phyloP scores from a whole-genome alignment of 768 basidiomycete genomes.

The Leucocoprinus sp. region DNA sequence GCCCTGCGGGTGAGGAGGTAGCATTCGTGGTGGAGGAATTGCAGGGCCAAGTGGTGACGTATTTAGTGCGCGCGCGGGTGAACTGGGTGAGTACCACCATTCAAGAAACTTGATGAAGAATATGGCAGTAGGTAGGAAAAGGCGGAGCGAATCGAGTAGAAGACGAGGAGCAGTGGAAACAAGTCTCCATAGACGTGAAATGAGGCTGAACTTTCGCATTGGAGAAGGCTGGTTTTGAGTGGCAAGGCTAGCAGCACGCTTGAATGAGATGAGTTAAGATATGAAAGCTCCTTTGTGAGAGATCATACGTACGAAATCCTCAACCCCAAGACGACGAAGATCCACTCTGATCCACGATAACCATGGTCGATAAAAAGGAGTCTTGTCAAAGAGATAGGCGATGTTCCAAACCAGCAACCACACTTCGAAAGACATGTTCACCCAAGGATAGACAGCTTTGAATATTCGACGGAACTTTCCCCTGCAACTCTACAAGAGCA shows the following conservation, averaged over 20 bases:
- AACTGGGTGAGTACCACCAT: slow-evolving; percentile 98
- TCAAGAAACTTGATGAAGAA: slow-evolving; percentile 96
- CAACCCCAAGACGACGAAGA: slow-evolving; percentile 67
- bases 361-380: slow-evolving; percentile 88
- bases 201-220: slow-evolving; percentile 26
- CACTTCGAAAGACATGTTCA: slow-evolving; percentile 70
- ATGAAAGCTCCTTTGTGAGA: background rate
- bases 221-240: slow-evolving; percentile 23
- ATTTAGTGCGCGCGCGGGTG: slow-evolving; percentile 70
- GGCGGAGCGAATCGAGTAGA: slow-evolving; percentile 67
- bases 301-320: slow-evolving; percentile 59
- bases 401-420: slow-evolving; percentile 81
- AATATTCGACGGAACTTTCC: slow-evolving; percentile 53
- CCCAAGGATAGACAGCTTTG: slow-evolving; percentile 74
- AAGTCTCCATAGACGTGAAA: slow-evolving; percentile 37
- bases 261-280: slow-evolving; percentile 5
- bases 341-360: slow-evolving; percentile 78
- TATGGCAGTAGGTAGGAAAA: slow-evolving; percentile 80
- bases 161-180: slow-evolving; percentile 49
- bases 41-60: slow-evolving; percentile 57
- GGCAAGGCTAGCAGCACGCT: slow-evolving; percentile 35
- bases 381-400: slow-evolving; percentile 83
- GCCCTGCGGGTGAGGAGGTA: slow-evolving; percentile 67
- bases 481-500: slow-evolving; percentile 35
- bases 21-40: slow-evolving; percentile 69